Conservation (phyloP, 345 rosid genomes). For the Punica granatum region DNA sequence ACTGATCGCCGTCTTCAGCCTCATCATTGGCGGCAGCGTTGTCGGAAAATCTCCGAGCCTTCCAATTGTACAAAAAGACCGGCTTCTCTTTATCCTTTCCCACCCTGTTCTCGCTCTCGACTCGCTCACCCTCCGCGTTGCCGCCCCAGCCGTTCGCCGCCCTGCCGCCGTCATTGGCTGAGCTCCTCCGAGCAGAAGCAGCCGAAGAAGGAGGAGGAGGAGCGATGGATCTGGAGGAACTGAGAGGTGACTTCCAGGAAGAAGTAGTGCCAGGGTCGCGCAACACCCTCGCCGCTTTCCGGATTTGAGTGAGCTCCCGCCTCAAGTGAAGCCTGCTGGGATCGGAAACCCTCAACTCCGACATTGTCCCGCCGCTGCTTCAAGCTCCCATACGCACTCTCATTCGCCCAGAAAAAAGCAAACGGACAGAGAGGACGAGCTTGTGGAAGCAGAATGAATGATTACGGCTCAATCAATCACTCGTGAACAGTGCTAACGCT, state of each 20-base stretch:
- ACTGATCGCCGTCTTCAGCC: slow-evolving; percentile 23
- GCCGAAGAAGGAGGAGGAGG: slow-evolving; percentile 19
- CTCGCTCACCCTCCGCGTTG: background rate
- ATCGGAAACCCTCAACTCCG: slow-evolving; percentile 8
- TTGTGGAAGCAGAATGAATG: background rate
- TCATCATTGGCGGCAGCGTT: slow-evolving; percentile 26
- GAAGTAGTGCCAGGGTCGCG: slow-evolving; percentile 93
- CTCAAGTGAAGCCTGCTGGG: slow-evolving; percentile 72
- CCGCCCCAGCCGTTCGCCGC: background rate
- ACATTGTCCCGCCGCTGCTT: slow-evolving; percentile 2
- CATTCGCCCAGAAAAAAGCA: background rate
- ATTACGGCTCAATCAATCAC: background rate
- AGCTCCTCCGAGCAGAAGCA: slow-evolving; percentile 16
- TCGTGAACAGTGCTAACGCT: background rate
- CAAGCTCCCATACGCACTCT: background rate
- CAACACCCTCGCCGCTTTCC: slow-evolving; percentile 73
- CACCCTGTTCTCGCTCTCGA: slow-evolving; percentile 1
- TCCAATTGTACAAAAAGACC: slow-evolving; percentile 81
- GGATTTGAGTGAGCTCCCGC: slow-evolving; percentile 87
- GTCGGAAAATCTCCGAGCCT: slow-evolving; percentile 48
- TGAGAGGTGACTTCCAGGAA: slow-evolving; percentile 62
- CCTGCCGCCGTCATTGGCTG: no score
- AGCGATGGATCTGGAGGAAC: slow-evolving; percentile 62
- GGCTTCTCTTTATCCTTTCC: slow-evolving; percentile 39
- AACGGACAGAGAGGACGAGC: background rate